A percentile compares a stretch with the other conserved stretches of the same genome.
Evolutionary conservation across 768 basidiomycete species (phyloP).

Genomic region (Kwoniella sp.): DNA sequence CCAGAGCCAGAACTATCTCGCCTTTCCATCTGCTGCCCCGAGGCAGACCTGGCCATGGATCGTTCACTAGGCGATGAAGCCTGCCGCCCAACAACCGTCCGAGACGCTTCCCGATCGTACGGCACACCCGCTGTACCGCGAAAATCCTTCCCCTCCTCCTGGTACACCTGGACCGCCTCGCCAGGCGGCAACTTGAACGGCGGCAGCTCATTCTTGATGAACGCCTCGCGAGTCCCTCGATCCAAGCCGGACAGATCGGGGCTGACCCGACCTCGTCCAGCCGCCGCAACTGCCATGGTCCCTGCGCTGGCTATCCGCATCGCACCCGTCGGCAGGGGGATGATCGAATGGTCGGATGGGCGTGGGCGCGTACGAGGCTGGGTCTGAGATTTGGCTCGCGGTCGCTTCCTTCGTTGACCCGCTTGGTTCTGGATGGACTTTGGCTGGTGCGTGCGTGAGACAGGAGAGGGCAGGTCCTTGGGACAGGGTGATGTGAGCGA

Average conservation of each 20-base stretch:
- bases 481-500: no score
- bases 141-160: constrained; percentile 5
- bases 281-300: no score
- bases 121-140: neutral
- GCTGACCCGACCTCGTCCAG: constrained; percentile 7
- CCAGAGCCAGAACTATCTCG: no score
- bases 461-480: no score
- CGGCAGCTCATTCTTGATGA: constrained; percentile 42
- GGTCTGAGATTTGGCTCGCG: no score
- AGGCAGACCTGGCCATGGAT: neutral
- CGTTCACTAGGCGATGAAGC: no score
- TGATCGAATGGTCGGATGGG: no score
- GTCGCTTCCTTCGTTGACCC: no score
- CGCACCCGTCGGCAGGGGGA: neutral
- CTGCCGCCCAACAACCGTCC: no score
- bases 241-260: constrained; percentile 1
- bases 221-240: constrained; percentile 16
- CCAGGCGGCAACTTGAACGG: constrained; percentile 33
- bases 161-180: constrained; percentile 26
- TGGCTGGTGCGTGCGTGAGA: no score
- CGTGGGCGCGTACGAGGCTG: no score
- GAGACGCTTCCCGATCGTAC: neutral
- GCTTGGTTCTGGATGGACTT: no score
- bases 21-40: neutral
- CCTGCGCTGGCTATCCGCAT: constrained; percentile 11